These are phyloP conservation scores for Alnus glutinosa DNA, from an alignment of 306 rosid genomes.

Conservation along the genomic window DNA sequence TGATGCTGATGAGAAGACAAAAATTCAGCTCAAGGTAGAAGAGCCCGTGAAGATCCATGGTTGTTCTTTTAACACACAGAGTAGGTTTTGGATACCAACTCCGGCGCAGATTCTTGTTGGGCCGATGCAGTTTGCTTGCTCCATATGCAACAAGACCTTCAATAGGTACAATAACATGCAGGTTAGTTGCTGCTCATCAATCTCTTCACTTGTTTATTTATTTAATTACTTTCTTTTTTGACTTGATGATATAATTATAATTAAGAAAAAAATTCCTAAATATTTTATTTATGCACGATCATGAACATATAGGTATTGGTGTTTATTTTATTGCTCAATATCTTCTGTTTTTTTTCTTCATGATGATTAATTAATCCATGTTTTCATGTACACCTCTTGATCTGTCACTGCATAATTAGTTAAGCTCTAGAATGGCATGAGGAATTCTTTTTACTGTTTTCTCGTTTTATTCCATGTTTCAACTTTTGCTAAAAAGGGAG, in stretches of 20 bases:
- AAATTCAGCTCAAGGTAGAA: conserved; percentile 46
- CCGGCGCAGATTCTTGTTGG: conserved; percentile 95
- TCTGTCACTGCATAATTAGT: not conserved
- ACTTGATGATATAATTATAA: no score
- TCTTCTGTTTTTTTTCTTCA: not conserved
- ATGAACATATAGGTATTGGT: no score
- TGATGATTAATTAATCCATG: not conserved
- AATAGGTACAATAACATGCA: conserved; percentile 99
- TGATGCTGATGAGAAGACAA: conserved; percentile 30
- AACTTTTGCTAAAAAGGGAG: not conserved
- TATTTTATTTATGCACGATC: no score
- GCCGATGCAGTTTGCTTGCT: conserved; percentile 96
- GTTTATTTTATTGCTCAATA: not conserved
- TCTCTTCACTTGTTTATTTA: not conserved
- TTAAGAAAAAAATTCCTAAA: no score
- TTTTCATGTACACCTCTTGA: not conserved
- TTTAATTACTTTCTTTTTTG: not conserved
- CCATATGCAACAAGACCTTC: conserved; percentile 92
- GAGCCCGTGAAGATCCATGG: conserved; percentile 45
- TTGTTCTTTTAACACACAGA: conserved; percentile 49
- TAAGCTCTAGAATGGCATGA: not conserved
- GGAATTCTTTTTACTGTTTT: not conserved
- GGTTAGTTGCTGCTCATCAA: conserved; percentile 43
- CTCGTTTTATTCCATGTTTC: not conserved
- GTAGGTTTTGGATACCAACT: conserved; percentile 97